These are phyloP conservation scores for Pythium plurisporium DNA, from an alignment of 352 stramenopile species.

Conservation along the genomic window DNA sequence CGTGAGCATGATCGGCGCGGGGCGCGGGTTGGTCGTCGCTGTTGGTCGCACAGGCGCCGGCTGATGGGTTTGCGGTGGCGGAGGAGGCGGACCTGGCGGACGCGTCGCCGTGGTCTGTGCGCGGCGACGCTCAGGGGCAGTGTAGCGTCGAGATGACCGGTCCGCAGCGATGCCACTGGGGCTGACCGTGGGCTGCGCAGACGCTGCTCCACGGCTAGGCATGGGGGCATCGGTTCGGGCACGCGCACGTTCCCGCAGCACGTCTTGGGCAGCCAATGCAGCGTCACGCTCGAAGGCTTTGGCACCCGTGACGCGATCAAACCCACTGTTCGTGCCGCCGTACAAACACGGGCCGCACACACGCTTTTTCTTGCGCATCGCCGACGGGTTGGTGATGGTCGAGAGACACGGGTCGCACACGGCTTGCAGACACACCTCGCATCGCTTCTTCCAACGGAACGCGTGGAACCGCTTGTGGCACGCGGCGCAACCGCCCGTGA, in stretches of 20 bases:
- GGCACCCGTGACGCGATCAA: conserved; percentile 12
- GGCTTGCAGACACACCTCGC: conserved; percentile 48
- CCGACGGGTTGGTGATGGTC: conserved; percentile 47
- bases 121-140: conserved; percentile 12
- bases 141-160: conserved; percentile 16
- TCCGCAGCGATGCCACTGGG: background rate
- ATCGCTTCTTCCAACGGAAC: conserved; percentile 73
- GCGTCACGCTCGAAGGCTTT: conserved; percentile 12
- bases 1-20: conserved; percentile 10
- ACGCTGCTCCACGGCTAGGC: background rate
- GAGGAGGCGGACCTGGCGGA: background rate
- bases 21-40: background rate
- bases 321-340: conserved; percentile 30
- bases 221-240: conserved; percentile 6
- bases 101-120: conserved; percentile 5
- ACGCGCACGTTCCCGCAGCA: background rate
- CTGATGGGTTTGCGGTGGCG: background rate
- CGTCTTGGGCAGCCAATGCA: conserved; percentile 1
- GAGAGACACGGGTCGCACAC: conserved; percentile 67
- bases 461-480: conserved; percentile 64
- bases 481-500: conserved; percentile 35
- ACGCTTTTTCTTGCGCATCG: conserved; percentile 54
- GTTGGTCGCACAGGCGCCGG: background rate
- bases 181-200: background rate
- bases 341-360: conserved; percentile 70